Evolutionary conservation across 305 asterid species (phyloP).

Genomic region (Solanum chacoense): DNA sequence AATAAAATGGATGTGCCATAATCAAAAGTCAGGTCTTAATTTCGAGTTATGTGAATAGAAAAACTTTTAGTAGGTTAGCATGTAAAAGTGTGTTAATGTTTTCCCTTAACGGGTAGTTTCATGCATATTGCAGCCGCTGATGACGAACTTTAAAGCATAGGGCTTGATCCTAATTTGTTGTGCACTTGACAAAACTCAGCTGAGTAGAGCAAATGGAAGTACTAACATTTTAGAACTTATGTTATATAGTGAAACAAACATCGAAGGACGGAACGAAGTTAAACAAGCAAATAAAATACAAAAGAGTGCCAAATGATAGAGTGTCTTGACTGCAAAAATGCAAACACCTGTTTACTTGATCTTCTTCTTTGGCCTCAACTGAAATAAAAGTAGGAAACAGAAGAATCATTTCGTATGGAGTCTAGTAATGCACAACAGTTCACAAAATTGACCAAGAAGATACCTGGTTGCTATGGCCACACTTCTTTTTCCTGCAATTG

Average conservation of each 20-base stretch:
- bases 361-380: conserved; percentile 1
- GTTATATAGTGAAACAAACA: not conserved
- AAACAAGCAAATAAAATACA: not conserved
- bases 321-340: not conserved
- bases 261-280: not conserved
- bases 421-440: not conserved
- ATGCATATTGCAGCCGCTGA: not conserved
- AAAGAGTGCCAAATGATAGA: not conserved
- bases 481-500: conserved; percentile 13
- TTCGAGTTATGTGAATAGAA: not conserved
- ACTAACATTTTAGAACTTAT: not conserved
- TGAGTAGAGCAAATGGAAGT: not conserved
- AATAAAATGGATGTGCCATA: not conserved
- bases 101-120: not conserved
- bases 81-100: not conserved
- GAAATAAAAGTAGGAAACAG: not conserved
- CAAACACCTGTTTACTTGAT: not conserved
- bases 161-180: not conserved
- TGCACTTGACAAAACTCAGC: not conserved
- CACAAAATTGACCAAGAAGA: not conserved
- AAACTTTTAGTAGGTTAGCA: not conserved
- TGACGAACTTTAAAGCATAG: not conserved
- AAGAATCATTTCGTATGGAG: not conserved
- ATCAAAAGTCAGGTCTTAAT: not conserved
- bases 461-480: conserved; percentile 13